A percentile compares a stretch with the other conserved stretches of the same genome.
phyloP scores from a whole-genome alignment of 2,329 filamentous ascomycete species.

The Fusarium pilosicola region DNA sequence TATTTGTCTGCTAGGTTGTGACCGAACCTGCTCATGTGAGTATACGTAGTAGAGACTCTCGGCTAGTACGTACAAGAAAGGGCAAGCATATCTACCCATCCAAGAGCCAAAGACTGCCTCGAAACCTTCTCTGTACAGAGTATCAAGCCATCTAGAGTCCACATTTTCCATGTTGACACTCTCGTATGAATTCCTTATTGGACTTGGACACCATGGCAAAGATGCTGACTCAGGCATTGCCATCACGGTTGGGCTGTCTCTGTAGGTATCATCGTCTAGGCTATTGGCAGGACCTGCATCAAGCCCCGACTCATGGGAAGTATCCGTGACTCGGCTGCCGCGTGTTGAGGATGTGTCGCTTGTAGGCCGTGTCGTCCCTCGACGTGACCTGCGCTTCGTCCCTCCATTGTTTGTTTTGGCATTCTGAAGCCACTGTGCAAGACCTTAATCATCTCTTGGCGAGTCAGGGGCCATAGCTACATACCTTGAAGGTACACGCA shows the following conservation, averaged over 20 bases:
- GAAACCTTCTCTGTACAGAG: conserved; percentile 50
- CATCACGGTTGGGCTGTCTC: not conserved
- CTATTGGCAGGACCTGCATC: not conserved
- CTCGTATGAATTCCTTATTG: not conserved
- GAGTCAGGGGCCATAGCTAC: not conserved
- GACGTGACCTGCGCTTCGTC: conserved; percentile 28
- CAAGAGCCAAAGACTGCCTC: conserved; percentile 55
- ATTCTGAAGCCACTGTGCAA: conserved; percentile 42
- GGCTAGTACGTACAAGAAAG: conserved; percentile 50
- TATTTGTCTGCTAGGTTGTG: conserved; percentile 43
- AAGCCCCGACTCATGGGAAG: not conserved
- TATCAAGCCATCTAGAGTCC: conserved; percentile 41
- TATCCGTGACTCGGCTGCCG: not conserved
- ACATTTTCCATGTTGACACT: not conserved
- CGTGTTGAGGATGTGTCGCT: conserved; percentile 26
- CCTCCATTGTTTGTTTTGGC: conserved; percentile 19
- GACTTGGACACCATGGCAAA: not conserved
- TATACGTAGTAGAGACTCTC: not conserved
- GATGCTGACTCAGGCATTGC: not conserved
- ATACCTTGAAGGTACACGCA: conserved; percentile 47
- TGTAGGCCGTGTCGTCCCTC: conserved; percentile 5
- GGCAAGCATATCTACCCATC: conserved; percentile 55
- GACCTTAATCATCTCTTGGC: not conserved
- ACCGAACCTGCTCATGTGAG: conserved; percentile 34
- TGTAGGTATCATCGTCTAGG: not conserved